These are phyloP conservation scores for Zarea fungicola DNA, from an alignment of 2,329 filamentous ascomycete species.

Conservation along the genomic window DNA sequence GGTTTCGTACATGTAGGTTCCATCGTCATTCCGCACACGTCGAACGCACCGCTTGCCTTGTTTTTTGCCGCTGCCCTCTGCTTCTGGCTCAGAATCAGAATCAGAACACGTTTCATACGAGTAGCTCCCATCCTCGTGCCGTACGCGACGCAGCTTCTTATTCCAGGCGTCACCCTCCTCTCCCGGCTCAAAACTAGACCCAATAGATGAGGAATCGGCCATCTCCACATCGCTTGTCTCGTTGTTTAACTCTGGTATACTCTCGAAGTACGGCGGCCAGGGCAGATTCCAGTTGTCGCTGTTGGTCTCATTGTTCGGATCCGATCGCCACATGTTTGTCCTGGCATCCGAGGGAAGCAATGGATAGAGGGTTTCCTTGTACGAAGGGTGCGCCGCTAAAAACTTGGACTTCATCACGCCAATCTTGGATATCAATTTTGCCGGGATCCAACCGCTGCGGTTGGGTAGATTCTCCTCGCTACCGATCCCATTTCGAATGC, in stretches of 20 bases:
- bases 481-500: constrained; percentile 23
- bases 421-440: constrained; percentile 15
- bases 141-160: neutral
- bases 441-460: constrained; percentile 28
- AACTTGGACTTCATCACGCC: constrained; percentile 21
- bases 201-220: no score
- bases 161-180: neutral
- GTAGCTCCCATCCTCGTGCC: neutral
- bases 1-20: no score
- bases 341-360: constrained; percentile 15
- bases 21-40: no score
- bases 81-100: no score
- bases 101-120: neutral
- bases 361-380: constrained; percentile 27
- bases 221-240: neutral
- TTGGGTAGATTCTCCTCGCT: constrained; percentile 23
- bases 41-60: no score
- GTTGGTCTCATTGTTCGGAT: constrained; percentile 29
- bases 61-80: no score
- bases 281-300: constrained; percentile 21
- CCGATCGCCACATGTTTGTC: constrained; percentile 22
- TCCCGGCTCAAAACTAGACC: neutral
- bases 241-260: neutral
- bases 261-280: constrained; percentile 24
- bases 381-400: constrained; percentile 20